These are phyloP conservation scores for Grigorovia yakushimaensis DNA, from an alignment of 805 yeast genomes.

Conservation along the genomic window DNA sequence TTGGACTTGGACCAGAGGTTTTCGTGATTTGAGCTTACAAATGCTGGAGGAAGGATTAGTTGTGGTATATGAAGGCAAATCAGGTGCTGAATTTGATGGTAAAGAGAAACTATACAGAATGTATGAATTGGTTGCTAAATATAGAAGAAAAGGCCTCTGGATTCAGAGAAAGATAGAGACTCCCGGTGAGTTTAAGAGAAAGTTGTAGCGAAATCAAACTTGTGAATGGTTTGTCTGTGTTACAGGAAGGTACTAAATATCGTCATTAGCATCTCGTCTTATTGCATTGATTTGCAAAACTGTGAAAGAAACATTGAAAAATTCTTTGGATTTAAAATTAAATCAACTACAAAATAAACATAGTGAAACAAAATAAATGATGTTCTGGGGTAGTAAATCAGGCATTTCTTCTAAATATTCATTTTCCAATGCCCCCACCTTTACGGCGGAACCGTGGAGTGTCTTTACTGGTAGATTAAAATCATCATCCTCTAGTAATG, in stretches of 20 bases:
- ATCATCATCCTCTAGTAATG: slow-evolving; percentile 31
- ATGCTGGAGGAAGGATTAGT: slow-evolving; percentile 81
- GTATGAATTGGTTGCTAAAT: slow-evolving; percentile 54
- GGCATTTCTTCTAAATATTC: slow-evolving; percentile 62
- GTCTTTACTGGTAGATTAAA: slow-evolving; percentile 76
- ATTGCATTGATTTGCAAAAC: neutral
- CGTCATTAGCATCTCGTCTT: too few relatives aligned
- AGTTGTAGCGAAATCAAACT: neutral
- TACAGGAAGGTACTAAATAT: too few relatives aligned
- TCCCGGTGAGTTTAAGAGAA: slow-evolving; percentile 70
- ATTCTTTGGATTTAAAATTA: neutral
- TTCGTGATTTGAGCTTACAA: slow-evolving; percentile 73
- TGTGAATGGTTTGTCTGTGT: too few relatives aligned
- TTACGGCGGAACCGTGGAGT: slow-evolving; percentile 73
- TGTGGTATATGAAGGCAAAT: slow-evolving; percentile 75
- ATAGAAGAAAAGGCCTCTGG: slow-evolving; percentile 61
- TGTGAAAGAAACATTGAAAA: neutral
- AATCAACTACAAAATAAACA: neutral
- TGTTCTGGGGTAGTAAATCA: slow-evolving; percentile 31
- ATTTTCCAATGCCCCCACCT: slow-evolving; percentile 60
- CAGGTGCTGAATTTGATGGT: slow-evolving; percentile 80
- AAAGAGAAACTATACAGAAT: slow-evolving; percentile 47
- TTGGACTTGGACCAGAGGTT: slow-evolving; percentile 50
- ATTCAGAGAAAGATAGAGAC: slow-evolving; percentile 43
- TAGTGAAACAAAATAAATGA: slow-evolving; percentile 8